Base-by-base conservation (phyloP, 2,329 filamentous ascomycete genomes). In the Neodidymelliopsis sp. region DNA sequence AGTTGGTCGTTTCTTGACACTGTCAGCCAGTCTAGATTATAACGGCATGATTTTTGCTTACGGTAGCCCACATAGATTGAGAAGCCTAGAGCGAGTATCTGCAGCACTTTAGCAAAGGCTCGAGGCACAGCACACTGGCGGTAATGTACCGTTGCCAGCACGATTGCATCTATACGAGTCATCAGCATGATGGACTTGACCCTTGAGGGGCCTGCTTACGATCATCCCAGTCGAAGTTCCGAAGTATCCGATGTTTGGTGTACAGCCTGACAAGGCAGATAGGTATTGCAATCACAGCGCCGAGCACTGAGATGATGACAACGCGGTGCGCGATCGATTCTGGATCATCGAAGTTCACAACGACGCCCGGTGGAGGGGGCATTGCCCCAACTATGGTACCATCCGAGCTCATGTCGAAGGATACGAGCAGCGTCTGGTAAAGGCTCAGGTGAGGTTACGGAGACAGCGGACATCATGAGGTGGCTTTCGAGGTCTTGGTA, bases 261-360 rank as follows among this genome's bases (percentile, higher is more conserved):
- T 59, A 59, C n/a, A 59, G 10, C 3, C 56, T 50, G 9, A 56
- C 13, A 3, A 37, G 10, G 27, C 53, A 59, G 19, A 59, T 31
- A 11, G 56, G 56, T 15, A 56, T 45, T 2, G 49, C 31, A 6
- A 59, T 35, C 8, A 39, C 56, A 28, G 56, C 46, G 16, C 53
- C 53, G 11, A 54, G 18, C 27, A 54, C 47, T 4, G 44, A 43
- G 10, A 42, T 43, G 18, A 59, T 49, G 30, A 59, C 53, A 6
- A 59, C 49, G 9, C 50, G 56, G 33, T 56, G 42, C 13, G 53
- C 56, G 22, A 59, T 59, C 13, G 56, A 59, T 38, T 54, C 53
- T 5, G 52, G 53, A 13, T 34, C 34, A 16, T 44, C 39, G 22
- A 49, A 49, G 19, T 49, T 49, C 7, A 39, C n/a, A 8, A 20